These are phyloP conservation scores for Diatrype stigma DNA, from an alignment of 2,329 filamentous ascomycete species.

Conservation along the genomic window DNA sequence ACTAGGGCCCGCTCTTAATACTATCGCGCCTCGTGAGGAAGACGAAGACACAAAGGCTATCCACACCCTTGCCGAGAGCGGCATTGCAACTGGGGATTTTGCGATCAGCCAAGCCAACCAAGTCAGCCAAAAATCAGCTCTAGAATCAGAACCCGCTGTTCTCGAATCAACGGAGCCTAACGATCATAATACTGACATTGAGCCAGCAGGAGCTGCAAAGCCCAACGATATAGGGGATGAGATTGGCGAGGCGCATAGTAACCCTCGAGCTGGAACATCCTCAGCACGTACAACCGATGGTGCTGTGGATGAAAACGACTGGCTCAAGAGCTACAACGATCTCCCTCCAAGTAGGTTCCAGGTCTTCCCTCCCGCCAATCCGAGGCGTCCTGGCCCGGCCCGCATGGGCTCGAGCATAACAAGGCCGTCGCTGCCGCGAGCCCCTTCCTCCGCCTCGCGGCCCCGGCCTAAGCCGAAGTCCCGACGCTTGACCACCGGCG, in stretches of 20 bases:
- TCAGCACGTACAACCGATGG: conserved; percentile 17
- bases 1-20: conserved; percentile 73
- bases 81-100: conserved; percentile 28
- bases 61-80: conserved; percentile 25
- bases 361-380: conserved; percentile 65
- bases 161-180: conserved; percentile 37
- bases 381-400: conserved; percentile 44
- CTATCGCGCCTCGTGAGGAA: conserved; percentile 83
- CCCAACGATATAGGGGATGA: conserved; percentile 23
- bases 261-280: conserved; percentile 11
- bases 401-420: conserved; percentile 37
- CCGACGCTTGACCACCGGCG: conserved; percentile 33
- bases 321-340: conserved; percentile 45
- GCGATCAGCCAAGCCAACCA: conserved; percentile 18
- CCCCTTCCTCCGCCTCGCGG: conserved; percentile 27
- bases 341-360: conserved; percentile 72
- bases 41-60: conserved; percentile 46
- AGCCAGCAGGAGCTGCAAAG: conserved; percentile 12
- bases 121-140: conserved; percentile 26
- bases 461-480: conserved; percentile 34
- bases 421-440: conserved; percentile 20
- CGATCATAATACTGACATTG: conserved; percentile 23
- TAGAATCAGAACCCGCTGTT: conserved; percentile 22
- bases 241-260: conserved; percentile 13
- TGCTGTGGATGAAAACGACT: conserved; percentile 32